Base-by-base conservation (phyloP, 2,329 filamentous ascomycete species). In the Aspergillus pseudotamarii region DNA sequence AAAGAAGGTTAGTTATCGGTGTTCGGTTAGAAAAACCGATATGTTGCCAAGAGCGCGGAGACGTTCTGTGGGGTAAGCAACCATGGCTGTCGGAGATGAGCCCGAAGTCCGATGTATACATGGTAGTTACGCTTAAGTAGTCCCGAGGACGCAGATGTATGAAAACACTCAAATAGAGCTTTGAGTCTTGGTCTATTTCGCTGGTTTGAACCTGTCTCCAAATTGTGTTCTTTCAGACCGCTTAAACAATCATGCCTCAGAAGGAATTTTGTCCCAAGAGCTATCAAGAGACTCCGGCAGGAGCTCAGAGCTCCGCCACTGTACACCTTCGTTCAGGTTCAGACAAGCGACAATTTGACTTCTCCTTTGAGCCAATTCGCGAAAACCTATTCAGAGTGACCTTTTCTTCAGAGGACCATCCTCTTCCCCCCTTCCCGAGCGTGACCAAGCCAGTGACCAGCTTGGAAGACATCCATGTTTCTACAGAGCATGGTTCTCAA, bases 321-420 rank as follows among this genome's bases (percentile, higher is more conserved):
- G 67, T 86, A 6, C 70, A 78, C 50, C 78, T 88, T 38, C 75
- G 75, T 50, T 83, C 81, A 6, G 72, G 79, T 41, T 71, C 65
- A 9, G 64, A 73, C 9, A 75, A 81, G 2, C 76, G 72, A 30
- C 66, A 80, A 0, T 86, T 87, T 63, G 75, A 82, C 19, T 92
- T 91, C 72, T 81, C 81, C 0, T 90, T 92, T 65, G 86, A 91
- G 71, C 82, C 85, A 0, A 69, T 92, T 34, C 82, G 84, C 19
- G 80, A 83, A 23, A 89, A 88, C 57, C 78, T 91, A 19, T 92
- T 91, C 76, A 82, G 89, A 48, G 90, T 89, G 1, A 89, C 87
- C 0, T 91, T 91, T 71, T 83, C 85, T 1, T 89, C 89, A 0
- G 71, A 81, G 16, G 81, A 82, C 2, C 89, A 91, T 69, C 86